A percentile compares a stretch with the other conserved stretches of the same genome.
Conservation (phyloP, 305 asterid genomes). For the Fraxinus xanthoxyloides region DNA sequence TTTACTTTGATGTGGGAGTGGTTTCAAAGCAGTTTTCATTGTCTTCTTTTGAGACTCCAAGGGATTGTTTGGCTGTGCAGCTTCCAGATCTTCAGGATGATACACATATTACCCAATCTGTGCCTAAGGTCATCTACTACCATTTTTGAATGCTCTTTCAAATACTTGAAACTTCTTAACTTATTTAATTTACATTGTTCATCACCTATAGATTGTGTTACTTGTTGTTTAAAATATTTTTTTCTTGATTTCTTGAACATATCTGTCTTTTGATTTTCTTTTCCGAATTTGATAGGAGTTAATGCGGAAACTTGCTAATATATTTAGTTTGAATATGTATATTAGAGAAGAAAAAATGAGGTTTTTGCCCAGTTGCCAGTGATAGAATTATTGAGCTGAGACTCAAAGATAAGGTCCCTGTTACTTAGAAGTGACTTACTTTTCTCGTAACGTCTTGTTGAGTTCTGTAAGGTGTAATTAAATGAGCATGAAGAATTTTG, state of each 20-base stretch:
- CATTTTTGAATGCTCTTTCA: neutral
- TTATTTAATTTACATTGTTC: neutral
- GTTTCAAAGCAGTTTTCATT: slow-evolving; percentile 55
- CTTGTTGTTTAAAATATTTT: neutral
- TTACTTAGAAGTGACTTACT: neutral
- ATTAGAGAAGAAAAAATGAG: neutral
- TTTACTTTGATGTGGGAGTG: slow-evolving; percentile 59
- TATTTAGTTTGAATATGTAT: neutral
- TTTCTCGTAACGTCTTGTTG: neutral
- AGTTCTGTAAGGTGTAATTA: neutral
- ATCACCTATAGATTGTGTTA: neutral
- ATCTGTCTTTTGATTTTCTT: neutral
- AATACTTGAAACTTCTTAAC: neutral
- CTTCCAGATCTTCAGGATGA: slow-evolving; percentile 38
- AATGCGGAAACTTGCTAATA: neutral
- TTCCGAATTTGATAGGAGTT: neutral
- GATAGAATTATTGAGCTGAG: neutral
- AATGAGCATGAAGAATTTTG: neutral
- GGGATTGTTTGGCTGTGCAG: slow-evolving; percentile 47
- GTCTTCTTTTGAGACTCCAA: slow-evolving; percentile 50
- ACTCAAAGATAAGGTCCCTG: neutral
- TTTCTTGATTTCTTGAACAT: neutral
- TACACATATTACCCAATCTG: slow-evolving; percentile 21
- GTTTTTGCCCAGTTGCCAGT: neutral
- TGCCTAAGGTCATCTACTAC: slow-evolving; percentile 29